These are phyloP conservation scores for Fraxinus dipetala DNA, from an alignment of 305 asterid species.

Conservation along the genomic window DNA sequence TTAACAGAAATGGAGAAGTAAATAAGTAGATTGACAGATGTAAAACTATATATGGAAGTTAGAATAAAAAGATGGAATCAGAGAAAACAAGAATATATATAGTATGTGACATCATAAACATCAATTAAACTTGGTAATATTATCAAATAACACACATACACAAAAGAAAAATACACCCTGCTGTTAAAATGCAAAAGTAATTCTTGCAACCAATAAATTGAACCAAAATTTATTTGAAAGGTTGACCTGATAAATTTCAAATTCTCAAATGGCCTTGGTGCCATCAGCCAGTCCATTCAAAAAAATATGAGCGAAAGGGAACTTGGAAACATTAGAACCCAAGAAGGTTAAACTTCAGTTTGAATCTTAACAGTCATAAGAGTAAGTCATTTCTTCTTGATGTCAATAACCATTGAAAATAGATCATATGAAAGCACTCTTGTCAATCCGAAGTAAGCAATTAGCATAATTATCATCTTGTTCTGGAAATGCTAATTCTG, in stretches of 20 bases:
- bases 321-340: not conserved
- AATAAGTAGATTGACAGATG: not conserved
- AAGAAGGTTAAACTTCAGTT: not conserved
- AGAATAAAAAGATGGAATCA: not conserved
- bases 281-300: not conserved
- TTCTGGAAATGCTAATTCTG: not conserved
- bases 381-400: not conserved
- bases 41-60: slow-evolving; percentile 6
- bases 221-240: not conserved
- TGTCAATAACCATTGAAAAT: not conserved
- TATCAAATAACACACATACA: not conserved
- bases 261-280: not conserved
- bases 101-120: not conserved
- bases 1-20: not conserved
- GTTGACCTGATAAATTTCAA: not conserved
- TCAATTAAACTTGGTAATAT: not conserved
- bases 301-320: not conserved
- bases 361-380: not conserved
- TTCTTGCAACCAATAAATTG: slow-evolving; percentile 10
- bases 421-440: not conserved
- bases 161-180: not conserved
- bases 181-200: slow-evolving; percentile 1
- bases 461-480: not conserved
- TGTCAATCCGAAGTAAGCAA: not conserved
- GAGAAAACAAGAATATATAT: not conserved